Percentiles rank a stretch among this genome's conserved stretches.
These are phyloP conservation scores for Amanita molliuscula DNA, from an alignment of 768 basidiomycete species.

Conservation along the genomic window DNA sequence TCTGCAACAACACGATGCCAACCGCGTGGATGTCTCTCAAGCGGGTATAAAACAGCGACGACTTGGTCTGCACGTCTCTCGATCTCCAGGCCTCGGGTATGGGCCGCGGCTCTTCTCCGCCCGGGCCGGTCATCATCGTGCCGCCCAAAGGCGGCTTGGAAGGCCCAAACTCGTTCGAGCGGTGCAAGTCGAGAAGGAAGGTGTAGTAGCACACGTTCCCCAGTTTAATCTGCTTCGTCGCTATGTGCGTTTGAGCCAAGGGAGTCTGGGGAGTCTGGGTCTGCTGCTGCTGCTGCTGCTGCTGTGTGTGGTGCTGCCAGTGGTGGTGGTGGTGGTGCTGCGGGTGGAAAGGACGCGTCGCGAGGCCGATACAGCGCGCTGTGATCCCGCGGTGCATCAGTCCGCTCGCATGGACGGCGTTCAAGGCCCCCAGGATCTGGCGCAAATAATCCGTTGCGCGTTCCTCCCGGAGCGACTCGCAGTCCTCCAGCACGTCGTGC, in stretches of 20 bases:
- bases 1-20: conserved; percentile 73
- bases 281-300: too few species aligned
- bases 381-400: conserved; percentile 65
- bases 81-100: conserved; percentile 45
- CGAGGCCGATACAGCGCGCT: conserved; percentile 51
- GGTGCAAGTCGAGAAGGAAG: conserved; percentile 67
- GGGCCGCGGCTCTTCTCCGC: too few species aligned
- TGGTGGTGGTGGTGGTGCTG: too few species aligned
- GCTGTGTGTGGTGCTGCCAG: too few species aligned
- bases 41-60: conserved; percentile 62
- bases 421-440: conserved; percentile 63
- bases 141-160: conserved; percentile 18
- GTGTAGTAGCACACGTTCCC: conserved; percentile 64
- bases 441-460: conserved; percentile 67
- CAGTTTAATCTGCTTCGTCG: conserved; percentile 63
- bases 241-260: conserved; percentile 7
- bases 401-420: conserved; percentile 52
- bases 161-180: conserved; percentile 69
- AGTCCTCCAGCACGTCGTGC: conserved; percentile 68
- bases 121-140: conserved; percentile 19
- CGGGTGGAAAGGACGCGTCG: conserved; percentile 13
- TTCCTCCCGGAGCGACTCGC: conserved; percentile 62
- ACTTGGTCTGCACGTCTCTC: conserved; percentile 70
- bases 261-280: too few species aligned
- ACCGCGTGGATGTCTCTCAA: conserved; percentile 76